A percentile compares a stretch with the other conserved stretches of the same genome.
phyloP scores from a whole-genome alignment of 2,329 filamentous ascomycete genomes.

The Pseudocercospora vitis region DNA sequence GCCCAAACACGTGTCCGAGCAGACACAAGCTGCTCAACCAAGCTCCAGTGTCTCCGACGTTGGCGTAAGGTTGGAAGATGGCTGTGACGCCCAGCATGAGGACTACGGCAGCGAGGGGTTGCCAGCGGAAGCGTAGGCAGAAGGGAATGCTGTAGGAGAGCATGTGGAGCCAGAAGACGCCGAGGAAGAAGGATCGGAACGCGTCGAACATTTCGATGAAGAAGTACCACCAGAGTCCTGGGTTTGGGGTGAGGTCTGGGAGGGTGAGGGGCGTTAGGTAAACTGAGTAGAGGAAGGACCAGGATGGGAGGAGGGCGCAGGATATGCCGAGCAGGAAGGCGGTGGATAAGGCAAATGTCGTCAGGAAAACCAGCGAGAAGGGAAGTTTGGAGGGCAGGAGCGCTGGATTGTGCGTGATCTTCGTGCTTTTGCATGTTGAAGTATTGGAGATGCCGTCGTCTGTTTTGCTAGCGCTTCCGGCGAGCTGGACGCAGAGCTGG shows the following conservation, averaged over 20 bases:
- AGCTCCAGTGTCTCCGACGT: constrained; percentile 82
- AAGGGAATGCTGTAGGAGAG: constrained; percentile 85
- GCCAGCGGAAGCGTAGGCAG: constrained; percentile 75
- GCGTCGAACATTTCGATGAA: constrained; percentile 99
- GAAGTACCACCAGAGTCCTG: constrained; percentile 99
- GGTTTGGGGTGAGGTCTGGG: constrained; percentile 89
- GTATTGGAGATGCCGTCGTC: constrained; percentile 9
- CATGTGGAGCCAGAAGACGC: constrained; percentile 96
- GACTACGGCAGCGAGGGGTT: constrained; percentile 82
- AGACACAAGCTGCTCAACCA: constrained; percentile 81
- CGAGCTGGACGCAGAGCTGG: constrained; percentile 27
- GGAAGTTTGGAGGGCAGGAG: constrained; percentile 24
- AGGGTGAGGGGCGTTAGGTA: constrained; percentile 91
- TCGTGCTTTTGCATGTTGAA: constrained; percentile 12
- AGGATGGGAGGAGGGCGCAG: constrained; percentile 72
- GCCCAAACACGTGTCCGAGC: constrained; percentile 86
- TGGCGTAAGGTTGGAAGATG: constrained; percentile 96
- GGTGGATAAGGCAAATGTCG: constrained; percentile 57
- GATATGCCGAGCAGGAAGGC: constrained; percentile 69
- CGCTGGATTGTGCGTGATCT: constrained; percentile 25
- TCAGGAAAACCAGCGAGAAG: constrained; percentile 52
- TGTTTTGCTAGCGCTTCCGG: constrained; percentile 10
- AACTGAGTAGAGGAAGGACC: constrained; percentile 83
- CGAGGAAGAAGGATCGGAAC: constrained; percentile 94
- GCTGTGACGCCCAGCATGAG: constrained; percentile 86